phyloP scores from a whole-genome alignment of 768 basidiomycete species.

The Xerocomellus amylosporus region DNA sequence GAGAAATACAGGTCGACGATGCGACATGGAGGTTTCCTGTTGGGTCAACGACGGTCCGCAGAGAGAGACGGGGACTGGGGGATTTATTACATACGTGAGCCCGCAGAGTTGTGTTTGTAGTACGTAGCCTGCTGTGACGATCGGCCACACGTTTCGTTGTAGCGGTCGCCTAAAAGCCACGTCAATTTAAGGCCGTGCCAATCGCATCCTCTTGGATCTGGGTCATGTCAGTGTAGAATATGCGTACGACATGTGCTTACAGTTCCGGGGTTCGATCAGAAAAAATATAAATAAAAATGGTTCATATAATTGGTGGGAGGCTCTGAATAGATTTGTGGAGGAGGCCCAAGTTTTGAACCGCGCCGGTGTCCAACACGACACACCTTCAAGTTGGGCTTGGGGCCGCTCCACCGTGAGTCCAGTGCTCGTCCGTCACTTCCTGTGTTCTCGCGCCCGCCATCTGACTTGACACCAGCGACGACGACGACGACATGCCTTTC shows the following conservation, averaged over 20 bases:
- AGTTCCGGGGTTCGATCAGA: conserved; percentile 4
- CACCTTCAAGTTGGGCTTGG: not conserved
- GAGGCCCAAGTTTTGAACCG: not conserved
- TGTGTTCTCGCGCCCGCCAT: not conserved
- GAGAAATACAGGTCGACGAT: not conserved
- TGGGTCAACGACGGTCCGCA: conserved; percentile 1
- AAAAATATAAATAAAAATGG: conserved; percentile 4
- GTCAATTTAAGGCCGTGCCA: conserved; percentile 8
- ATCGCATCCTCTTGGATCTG: conserved; percentile 16
- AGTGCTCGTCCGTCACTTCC: not conserved
- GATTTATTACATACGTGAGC: conserved; percentile 24
- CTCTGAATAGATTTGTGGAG: not conserved
- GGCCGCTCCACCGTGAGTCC: not conserved
- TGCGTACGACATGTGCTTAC: conserved; percentile 7
- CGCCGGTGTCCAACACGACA: not conserved
- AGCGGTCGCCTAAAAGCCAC: conserved; percentile 23
- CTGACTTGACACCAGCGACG: conserved; percentile 1
- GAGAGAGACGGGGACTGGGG: conserved; percentile 1
- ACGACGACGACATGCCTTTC: conserved; percentile 38
- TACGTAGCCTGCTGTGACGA: conserved; percentile 29
- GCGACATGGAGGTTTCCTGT: conserved; percentile 8
- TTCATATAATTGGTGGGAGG: conserved; percentile 6
- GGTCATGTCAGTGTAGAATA: conserved; percentile 2
- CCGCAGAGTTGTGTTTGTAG: conserved; percentile 17
- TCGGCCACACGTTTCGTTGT: conserved; percentile 16